These are phyloP conservation scores for Candida tropicalis DNA, from an alignment of 1,139 yeast genomes.

Conservation along the genomic window DNA sequence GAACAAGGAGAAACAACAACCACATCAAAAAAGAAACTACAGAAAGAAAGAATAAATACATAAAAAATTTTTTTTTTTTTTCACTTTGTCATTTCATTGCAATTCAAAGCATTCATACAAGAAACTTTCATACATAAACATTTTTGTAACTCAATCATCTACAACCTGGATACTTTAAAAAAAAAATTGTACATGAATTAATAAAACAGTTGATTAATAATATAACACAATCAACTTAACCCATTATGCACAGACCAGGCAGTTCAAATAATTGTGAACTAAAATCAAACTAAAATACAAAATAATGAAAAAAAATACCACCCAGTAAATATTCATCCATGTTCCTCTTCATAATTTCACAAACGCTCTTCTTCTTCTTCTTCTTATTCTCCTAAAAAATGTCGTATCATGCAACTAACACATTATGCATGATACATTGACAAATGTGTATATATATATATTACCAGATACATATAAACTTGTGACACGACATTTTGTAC, in stretches of 20 bases:
- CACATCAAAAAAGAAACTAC: no score
- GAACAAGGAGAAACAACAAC: conserved; percentile 6
- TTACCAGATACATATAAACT: not conserved
- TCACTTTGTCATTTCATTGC: not conserved
- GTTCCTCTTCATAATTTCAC: not conserved
- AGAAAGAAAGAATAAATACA: not conserved
- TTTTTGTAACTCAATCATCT: no score
- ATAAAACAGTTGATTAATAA: no score
- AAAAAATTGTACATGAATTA: not conserved
- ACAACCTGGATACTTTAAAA: no score
- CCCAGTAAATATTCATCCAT: no score
- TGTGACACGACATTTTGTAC: conserved; percentile 1
- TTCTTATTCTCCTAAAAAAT: not conserved
- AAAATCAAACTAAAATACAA: no score
- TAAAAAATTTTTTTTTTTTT: not conserved
- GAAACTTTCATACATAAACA: no score
- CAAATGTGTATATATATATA: not conserved
- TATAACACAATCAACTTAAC: no score
- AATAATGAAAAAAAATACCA: no score
- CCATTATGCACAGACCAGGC: no score
- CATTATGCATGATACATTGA: not conserved
- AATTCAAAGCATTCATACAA: not conserved
- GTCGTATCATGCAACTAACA: not conserved
- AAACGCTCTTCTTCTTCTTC: not conserved
- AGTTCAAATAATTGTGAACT: no score